A percentile compares a stretch with the other conserved stretches of the same genome.
These are phyloP conservation scores for Clarireedia sp. DNA, from an alignment of 2,329 filamentous ascomycete species.

Conservation along the genomic window DNA sequence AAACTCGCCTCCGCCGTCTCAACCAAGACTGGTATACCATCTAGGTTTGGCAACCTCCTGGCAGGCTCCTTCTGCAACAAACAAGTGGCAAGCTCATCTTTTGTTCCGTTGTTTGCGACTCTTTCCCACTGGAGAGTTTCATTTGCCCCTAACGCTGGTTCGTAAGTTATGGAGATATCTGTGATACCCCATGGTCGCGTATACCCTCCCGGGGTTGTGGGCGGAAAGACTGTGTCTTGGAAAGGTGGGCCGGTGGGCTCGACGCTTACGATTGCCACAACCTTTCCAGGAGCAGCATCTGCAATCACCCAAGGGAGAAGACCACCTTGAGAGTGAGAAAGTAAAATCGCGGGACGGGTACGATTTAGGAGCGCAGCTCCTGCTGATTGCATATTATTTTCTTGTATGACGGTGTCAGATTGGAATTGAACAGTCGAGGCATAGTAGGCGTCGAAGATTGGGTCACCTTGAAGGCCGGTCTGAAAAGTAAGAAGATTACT, in stretches of 20 bases:
- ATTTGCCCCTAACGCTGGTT: not conserved
- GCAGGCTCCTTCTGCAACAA: conserved; percentile 32
- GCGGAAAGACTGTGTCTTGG: conserved; percentile 27
- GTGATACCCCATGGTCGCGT: conserved; percentile 38
- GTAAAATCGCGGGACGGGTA: conserved; percentile 19
- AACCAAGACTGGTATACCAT: conserved; percentile 31
- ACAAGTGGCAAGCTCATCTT: conserved; percentile 11
- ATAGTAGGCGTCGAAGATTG: conserved; percentile 29
- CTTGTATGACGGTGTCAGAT: conserved; percentile 29
- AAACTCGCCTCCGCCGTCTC: conserved; percentile 38
- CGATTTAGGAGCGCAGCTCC: conserved; percentile 30
- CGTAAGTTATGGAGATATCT: conserved; percentile 41
- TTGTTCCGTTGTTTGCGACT: not conserved
- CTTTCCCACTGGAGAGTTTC: not conserved
- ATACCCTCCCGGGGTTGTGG: conserved; percentile 21
- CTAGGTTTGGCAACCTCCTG: conserved; percentile 32
- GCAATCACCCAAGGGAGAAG: conserved; percentile 35
- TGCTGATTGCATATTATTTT: conserved; percentile 33
- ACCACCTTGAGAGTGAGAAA: conserved; percentile 38
- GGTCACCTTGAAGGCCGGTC: conserved; percentile 20
- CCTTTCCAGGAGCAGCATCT: conserved; percentile 35
- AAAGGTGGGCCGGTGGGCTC: conserved; percentile 44
- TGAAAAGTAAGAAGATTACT: not conserved
- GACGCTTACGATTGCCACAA: conserved; percentile 36
- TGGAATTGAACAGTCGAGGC: conserved; percentile 34